Evolutionary conservation across 805 yeast genomes (phyloP), one percentile per base, ranked within the genome.

Genomic region (Candida argentea): DNA sequence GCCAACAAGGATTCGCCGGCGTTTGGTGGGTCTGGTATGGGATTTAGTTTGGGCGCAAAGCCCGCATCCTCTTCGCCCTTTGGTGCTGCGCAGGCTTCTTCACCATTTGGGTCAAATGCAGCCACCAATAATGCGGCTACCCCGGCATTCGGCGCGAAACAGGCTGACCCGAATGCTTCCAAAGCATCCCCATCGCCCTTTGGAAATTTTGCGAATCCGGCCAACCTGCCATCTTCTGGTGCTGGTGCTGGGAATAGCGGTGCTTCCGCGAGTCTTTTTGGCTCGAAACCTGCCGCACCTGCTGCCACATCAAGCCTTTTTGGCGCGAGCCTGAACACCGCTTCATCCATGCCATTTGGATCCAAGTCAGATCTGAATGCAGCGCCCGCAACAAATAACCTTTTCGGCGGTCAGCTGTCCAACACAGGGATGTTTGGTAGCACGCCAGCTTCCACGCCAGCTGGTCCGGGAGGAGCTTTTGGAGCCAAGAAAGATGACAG

Each of bases 201-300:
- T n/a, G n/a, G n/a, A n/a, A n/a, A n/a, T n/a, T 14, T 30, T 11
- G 4, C 23, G 14, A 21, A 21, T 12, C 23, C 13, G 3, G 23
- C 23, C 6, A 4, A 7, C 4, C 37, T 35, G 3, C 43, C 52
- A 29, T 37, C 51, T 4, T 46, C 55, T 30, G 61, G 59, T 20
- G 36, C 30, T 16, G 20, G 38, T 6, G 28, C 29, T 20, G 28
- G 24, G 10, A 22, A 21, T 17, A 7, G 6, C 4, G 23, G 14
- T 9, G 4, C 23, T 21, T 8, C 13, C 13, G 11, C 7, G 6
- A 12, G 14, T 10, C 13, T 21, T 3, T 8, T 8, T n/a, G 13
- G 7, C 4, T 14, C 23, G 13, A 21, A 21, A 9, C 8, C 23
- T 10, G 23, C 11, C 13, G 26, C 28, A 16, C 30, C 18, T 9